phyloP scores from a whole-genome alignment of 2,329 filamentous ascomycete species.

The Escovopsis sp. region DNA sequence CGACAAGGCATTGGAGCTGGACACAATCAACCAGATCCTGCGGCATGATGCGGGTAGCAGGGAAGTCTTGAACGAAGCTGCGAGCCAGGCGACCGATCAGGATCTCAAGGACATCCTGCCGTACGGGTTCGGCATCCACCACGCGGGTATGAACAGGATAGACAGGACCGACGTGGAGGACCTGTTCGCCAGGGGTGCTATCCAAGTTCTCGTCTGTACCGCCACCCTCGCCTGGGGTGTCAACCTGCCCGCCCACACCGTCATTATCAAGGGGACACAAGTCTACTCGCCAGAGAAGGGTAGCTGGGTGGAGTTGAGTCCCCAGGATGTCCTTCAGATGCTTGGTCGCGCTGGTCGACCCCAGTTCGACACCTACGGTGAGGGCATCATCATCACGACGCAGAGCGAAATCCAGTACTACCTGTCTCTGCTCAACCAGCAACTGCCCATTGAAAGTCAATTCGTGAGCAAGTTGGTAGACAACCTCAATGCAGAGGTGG shows the following conservation, averaged over 20 bases:
- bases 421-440: conserved; percentile 88
- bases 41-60: conserved; percentile 83
- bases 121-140: conserved; percentile 95
- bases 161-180: conserved; percentile 93
- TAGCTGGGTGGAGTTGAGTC: conserved; percentile 94
- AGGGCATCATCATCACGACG: conserved; percentile 96
- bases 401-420: conserved; percentile 96
- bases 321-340: conserved; percentile 97
- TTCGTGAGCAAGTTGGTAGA: conserved; percentile 86
- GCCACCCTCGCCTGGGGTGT: conserved; percentile 99
- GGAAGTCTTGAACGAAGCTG: conserved; percentile 75
- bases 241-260: conserved; percentile 91
- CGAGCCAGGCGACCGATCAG: conserved; percentile 65
- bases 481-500: conserved; percentile 91
- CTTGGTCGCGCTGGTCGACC: conserved; percentile 90
- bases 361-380: conserved; percentile 94
- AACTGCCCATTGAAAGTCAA: conserved; percentile 94
- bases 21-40: conserved; percentile 91
- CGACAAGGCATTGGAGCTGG: conserved; percentile 92
- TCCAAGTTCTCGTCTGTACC: conserved; percentile 93
- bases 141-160: conserved; percentile 91
- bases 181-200: conserved; percentile 76
- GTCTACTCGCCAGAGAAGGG: conserved; percentile 98
- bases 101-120: conserved; percentile 90
- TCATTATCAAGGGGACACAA: conserved; percentile 97